Percentiles rank a stretch among this genome's conserved stretches.
phyloP scores from a whole-genome alignment of 345 rosid species.

The Arabidopsis suecica region DNA sequence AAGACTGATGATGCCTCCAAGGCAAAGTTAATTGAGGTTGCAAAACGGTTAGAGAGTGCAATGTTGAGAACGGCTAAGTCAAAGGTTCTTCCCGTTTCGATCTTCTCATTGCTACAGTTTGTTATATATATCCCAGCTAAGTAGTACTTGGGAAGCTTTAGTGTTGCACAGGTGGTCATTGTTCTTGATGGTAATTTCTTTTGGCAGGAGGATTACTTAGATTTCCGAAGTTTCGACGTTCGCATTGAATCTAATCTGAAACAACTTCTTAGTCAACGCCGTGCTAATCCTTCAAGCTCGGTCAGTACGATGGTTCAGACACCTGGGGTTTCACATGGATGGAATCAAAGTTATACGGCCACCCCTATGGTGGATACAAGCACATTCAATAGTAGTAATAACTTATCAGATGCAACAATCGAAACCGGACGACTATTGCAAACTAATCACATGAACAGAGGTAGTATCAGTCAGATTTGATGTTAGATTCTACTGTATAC shows the following conservation, averaged over 20 bases:
- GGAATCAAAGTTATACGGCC: slow-evolving; percentile 58
- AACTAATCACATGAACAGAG: slow-evolving; percentile 57
- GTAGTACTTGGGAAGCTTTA: slow-evolving; percentile 7
- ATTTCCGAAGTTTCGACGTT: slow-evolving; percentile 61
- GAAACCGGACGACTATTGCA: slow-evolving; percentile 63
- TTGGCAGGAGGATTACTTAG: slow-evolving; percentile 79
- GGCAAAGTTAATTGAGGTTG: slow-evolving; percentile 58
- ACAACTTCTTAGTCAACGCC: slow-evolving; percentile 52
- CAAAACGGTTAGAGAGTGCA: slow-evolving; percentile 79
- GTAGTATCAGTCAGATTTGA: slow-evolving; percentile 56
- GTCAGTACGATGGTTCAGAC: slow-evolving; percentile 80
- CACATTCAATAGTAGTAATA: slow-evolving; percentile 49
- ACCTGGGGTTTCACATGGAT: slow-evolving; percentile 69
- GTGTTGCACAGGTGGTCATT: neutral
- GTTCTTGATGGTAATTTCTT: slow-evolving; percentile 23
- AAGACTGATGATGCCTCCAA: slow-evolving; percentile 53
- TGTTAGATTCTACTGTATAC: slow-evolving; percentile 46
- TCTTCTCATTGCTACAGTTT: slow-evolving; percentile 36
- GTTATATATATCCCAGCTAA: slow-evolving; percentile 16
- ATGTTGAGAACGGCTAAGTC: slow-evolving; percentile 61
- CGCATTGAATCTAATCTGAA: slow-evolving; percentile 60
- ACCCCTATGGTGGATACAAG: slow-evolving; percentile 66
- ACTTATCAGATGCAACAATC: slow-evolving; percentile 53
- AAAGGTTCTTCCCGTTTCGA: slow-evolving; percentile 54
- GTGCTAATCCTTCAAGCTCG: slow-evolving; percentile 60